Percentiles rank a stretch among this genome's conserved stretches.
phyloP scores from a whole-genome alignment of 1,284 basidiomycete genomes.

The Ceratobasidium sp. region DNA sequence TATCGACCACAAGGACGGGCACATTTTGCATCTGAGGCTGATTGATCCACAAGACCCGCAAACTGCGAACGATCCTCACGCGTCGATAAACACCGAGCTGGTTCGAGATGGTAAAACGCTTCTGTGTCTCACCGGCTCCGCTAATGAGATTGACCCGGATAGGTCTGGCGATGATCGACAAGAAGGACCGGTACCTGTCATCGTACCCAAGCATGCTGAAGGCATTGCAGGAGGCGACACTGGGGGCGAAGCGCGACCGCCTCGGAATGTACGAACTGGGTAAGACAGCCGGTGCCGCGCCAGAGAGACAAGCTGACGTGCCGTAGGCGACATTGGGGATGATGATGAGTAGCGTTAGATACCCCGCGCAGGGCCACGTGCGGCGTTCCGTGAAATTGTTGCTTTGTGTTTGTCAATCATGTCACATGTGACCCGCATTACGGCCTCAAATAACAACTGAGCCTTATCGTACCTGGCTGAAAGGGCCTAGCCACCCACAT shows the following conservation, averaged over 20 bases:
- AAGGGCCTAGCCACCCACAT: slow-evolving; percentile 45
- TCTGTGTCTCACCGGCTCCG: slow-evolving; percentile 12
- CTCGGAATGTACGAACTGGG: slow-evolving; percentile 91
- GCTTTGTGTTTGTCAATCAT: slow-evolving; percentile 35
- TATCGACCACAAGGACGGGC: slow-evolving; percentile 85
- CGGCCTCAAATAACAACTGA: slow-evolving; percentile 39
- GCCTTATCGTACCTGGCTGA: slow-evolving; percentile 45
- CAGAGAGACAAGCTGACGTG: slow-evolving; percentile 4
- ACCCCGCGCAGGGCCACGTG: slow-evolving; percentile 38
- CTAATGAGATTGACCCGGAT: slow-evolving; percentile 33
- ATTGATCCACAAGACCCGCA: slow-evolving; percentile 85
- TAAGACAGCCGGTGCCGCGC: slow-evolving; percentile 9
- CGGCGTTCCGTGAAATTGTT: slow-evolving; percentile 35
- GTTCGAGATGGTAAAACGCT: slow-evolving; percentile 65
- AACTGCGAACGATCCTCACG: slow-evolving; percentile 74
- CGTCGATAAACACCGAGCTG: slow-evolving; percentile 87
- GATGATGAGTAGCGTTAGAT: slow-evolving; percentile 22
- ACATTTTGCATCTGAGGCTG: slow-evolving; percentile 83
- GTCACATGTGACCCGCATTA: slow-evolving; percentile 42
- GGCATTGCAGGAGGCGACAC: slow-evolving; percentile 73
- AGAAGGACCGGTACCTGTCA: slow-evolving; percentile 77
- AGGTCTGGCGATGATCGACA: slow-evolving; percentile 83
- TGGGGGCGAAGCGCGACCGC: slow-evolving; percentile 79
- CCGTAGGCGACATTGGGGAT: slow-evolving; percentile 35
- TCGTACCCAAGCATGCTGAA: slow-evolving; percentile 79